Base-by-base conservation (phyloP, 768 basidiomycete species). In the Hydnum rufescens region DNA sequence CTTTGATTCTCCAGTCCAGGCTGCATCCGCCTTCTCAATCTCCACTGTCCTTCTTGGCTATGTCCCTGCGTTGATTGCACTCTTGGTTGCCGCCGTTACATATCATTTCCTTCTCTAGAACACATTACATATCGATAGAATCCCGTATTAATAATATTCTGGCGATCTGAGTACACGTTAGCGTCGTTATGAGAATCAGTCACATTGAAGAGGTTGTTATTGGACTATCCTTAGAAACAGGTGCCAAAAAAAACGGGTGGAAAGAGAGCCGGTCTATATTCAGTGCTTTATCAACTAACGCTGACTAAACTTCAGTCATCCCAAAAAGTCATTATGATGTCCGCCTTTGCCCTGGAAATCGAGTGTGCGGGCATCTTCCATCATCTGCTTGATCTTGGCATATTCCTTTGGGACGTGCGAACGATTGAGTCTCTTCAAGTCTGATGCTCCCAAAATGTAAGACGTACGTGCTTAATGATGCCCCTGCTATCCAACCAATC, bases 401-500 rank as follows among this genome's bases (percentile, higher is more conserved):
- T 82, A 87, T 59, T 82, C 77, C 57, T 58, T n/a, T n/a, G n/a
- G n/a, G n/a, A n/a, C n/a, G n/a, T n/a, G n/a, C n/a, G 44, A 26
- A 18, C 31, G 39, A 32, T 3, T 28, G 18, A 19, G 4, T 5
- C n/a, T 3, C 23, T 13, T n/a, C 43, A 19, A 54, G 36, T 47
- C 13, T 39, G 18, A 8, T 4, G 30, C 8, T 19, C 8, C 13
- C 16, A 23, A 44, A 31, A 19, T 1, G 22, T 3, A 5, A 13
- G 29, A 44, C 57, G n/a, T 43, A 58, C 57, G 54, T 66, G 66
- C 18, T 78, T 73, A 53, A 87, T 77, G 42, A 82, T 62, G 18
- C 72, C 71, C 32, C 82, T 71, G 55, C 76, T 64, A 55, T 85
- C 84, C 5, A 89, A 70, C 82, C 83, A 86, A 23, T 83, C 80